Evolutionary conservation across 2,329 filamentous ascomycete genomes (phyloP).

Genomic region (Ceratocystis diversiconidia): DNA sequence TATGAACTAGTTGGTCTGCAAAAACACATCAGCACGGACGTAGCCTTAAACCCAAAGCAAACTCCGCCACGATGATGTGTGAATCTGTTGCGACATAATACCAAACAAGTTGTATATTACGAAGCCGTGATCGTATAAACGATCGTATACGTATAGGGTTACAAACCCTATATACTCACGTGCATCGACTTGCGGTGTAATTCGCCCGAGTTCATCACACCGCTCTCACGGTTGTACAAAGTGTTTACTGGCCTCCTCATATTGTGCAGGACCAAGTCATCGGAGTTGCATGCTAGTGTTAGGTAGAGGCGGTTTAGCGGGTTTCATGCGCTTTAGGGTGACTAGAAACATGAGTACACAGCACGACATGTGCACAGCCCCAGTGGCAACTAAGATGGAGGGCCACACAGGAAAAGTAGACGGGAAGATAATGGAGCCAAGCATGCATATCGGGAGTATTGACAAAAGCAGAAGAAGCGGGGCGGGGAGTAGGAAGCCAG

Average conservation of each 20-base stretch:
- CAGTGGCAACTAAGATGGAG: not conserved
- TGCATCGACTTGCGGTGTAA: no score
- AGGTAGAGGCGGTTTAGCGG: not conserved
- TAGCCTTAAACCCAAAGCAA: not conserved
- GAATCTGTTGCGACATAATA: not conserved
- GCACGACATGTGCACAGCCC: conserved; percentile 1
- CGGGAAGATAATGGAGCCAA: not conserved
- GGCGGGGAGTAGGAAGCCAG: not conserved
- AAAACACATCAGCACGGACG: not conserved
- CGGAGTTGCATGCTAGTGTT: not conserved
- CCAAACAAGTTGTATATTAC: not conserved
- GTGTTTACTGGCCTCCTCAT: not conserved
- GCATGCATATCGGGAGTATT: not conserved
- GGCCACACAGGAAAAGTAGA: not conserved
- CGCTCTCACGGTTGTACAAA: no score
- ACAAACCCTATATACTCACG: no score
- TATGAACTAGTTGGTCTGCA: not conserved
- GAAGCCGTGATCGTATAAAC: not conserved
- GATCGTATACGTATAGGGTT: not conserved
- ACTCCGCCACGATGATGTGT: not conserved
- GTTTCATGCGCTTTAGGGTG: not conserved
- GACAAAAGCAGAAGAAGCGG: not conserved
- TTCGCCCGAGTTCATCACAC: no score
- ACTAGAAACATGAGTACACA: not conserved
- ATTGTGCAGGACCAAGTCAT: not conserved